These are phyloP conservation scores for Aspergillus kassunensis DNA, from an alignment of 495 filamentous ascomycete genomes.

Conservation along the genomic window DNA sequence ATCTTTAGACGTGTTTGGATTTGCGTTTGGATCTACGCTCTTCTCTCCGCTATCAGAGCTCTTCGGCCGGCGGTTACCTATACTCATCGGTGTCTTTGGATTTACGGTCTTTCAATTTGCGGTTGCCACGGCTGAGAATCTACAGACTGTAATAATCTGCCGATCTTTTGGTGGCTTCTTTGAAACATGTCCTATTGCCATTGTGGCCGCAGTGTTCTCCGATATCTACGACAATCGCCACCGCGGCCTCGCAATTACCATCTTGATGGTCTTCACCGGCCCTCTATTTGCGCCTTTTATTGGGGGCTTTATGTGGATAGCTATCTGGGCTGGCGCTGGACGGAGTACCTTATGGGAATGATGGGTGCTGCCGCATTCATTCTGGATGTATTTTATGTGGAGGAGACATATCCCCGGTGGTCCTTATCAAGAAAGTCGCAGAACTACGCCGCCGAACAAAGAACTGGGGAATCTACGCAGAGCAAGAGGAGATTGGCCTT, in stretches of 20 bases:
- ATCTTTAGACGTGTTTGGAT: conserved; percentile 58
- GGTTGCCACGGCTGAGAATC: conserved; percentile 69
- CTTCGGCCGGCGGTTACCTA: conserved; percentile 56
- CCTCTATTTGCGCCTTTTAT: conserved; percentile 79
- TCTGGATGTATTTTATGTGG: conserved; percentile 66
- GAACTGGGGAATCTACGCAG: conserved; percentile 94
- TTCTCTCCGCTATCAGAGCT: conserved; percentile 67
- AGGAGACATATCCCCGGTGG: conserved; percentile 83
- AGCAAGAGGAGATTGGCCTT: conserved; percentile 85
- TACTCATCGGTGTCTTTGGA: conserved; percentile 72
- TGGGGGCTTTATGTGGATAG: conserved; percentile 77
- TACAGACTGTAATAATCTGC: conserved; percentile 77
- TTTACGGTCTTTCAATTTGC: conserved; percentile 73
- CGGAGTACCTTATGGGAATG: conserved; percentile 65
- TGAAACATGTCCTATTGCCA: conserved; percentile 73
- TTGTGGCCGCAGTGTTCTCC: conserved; percentile 83
- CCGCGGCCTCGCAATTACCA: conserved; percentile 70
- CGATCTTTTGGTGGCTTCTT: conserved; percentile 78
- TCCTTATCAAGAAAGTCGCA: conserved; percentile 71
- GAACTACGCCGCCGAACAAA: conserved; percentile 75
- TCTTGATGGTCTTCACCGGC: conserved; percentile 82
- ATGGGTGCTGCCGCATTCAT: conserved; percentile 73
- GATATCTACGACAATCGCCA: conserved; percentile 82
- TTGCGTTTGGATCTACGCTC: conserved; percentile 56
- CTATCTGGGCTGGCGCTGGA: conserved; percentile 81